phyloP scores from a whole-genome alignment of 73 alveolate genomes.

The Diophrys sp. region DNA sequence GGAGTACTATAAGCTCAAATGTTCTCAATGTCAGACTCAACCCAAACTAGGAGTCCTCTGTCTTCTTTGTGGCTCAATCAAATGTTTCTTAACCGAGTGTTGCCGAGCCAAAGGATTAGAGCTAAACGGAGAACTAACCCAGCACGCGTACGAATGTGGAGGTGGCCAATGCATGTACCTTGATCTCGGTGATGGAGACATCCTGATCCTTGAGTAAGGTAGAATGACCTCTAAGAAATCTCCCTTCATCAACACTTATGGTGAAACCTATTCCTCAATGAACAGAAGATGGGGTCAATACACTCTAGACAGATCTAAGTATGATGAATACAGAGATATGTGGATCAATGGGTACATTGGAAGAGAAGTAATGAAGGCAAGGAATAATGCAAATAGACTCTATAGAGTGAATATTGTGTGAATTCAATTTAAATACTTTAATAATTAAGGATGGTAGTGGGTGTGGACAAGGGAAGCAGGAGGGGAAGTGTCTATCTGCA shows the following conservation, averaged over 20 bases:
- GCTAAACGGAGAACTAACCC: conserved; percentile 35
- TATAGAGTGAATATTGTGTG: neutral
- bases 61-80: conserved; percentile 41
- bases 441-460: too few species aligned
- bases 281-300: conserved; percentile 40
- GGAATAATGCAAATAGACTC: neutral
- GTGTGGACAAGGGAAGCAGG: too few species aligned
- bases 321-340: neutral
- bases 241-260: conserved; percentile 46
- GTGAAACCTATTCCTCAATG: conserved; percentile 25
- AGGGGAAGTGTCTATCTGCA: too few species aligned
- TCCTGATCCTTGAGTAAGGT: conserved; percentile 31
- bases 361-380: neutral
- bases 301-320: neutral
- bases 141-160: conserved; percentile 50
- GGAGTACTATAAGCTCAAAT: conserved; percentile 38
- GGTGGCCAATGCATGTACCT: conserved; percentile 24
- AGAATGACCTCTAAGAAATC: conserved; percentile 20
- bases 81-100: conserved; percentile 43
- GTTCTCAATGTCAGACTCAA: conserved; percentile 27
- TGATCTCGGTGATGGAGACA: conserved; percentile 33
- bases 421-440: too few species aligned
- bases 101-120: conserved; percentile 21
- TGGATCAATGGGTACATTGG: neutral
- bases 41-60: conserved; percentile 41